These are phyloP conservation scores for Paramecium biaurelia DNA, from an alignment of 73 alveolate species.

Conservation along the genomic window DNA sequence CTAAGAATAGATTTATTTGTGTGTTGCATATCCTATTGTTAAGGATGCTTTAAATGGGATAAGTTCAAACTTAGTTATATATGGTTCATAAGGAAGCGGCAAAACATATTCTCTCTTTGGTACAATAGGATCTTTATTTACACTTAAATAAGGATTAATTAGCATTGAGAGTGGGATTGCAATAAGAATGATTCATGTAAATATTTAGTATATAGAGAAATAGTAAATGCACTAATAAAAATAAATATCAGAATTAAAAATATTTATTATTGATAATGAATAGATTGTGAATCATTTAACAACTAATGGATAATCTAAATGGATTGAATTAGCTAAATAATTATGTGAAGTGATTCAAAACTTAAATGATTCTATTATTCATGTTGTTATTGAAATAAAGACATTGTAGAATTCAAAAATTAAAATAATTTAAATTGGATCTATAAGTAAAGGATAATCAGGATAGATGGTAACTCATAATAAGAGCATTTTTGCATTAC, in stretches of 20 bases:
- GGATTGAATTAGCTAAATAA: neutral
- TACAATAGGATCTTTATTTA: constrained; percentile 3
- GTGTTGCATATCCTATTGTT: neutral
- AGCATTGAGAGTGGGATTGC: constrained; percentile 20
- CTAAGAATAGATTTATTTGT: neutral
- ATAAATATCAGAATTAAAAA: neutral
- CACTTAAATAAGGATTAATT: neutral
- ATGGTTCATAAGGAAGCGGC: constrained; percentile 38
- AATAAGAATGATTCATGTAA: neutral
- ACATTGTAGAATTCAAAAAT: neutral
- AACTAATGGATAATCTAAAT: neutral
- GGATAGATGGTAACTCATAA: neutral
- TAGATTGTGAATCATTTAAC: neutral
- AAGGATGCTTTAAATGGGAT: neutral
- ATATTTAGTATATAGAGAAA: neutral
- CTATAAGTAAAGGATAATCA: neutral
- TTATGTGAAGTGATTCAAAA: neutral
- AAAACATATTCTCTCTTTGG: constrained; percentile 34
- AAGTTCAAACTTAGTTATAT: neutral
- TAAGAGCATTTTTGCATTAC: neutral
- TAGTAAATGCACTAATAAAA: neutral
- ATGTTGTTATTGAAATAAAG: neutral
- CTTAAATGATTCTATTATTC: neutral
- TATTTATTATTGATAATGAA: constrained; percentile 1
- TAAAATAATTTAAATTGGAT: neutral